Evolutionary conservation across 345 rosid genomes (phyloP), one percentile per base, ranked within the genome.

Genomic region (thale cress (Arabidopsis thaliana)): DNA sequence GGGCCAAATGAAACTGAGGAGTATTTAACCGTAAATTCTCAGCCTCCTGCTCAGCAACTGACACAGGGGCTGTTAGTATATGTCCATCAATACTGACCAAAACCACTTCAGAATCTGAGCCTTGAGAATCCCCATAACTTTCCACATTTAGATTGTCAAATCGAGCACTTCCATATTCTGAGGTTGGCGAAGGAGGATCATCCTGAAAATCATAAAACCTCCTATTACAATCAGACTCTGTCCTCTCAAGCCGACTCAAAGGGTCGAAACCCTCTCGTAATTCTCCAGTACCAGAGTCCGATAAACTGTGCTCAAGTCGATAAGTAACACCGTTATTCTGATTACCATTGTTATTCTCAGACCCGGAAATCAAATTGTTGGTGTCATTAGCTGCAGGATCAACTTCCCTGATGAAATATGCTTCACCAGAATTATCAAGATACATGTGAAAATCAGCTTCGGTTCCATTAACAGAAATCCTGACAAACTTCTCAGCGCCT

Each of bases 341-440:
- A 75, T 49, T 67, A 34, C 10, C 71, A 67, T 36, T 72, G n/a
- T 34, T 70, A 71, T 49, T 42, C 49, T 67, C 85, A 59, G 51
- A 33, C 28, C 30, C 55, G 10, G 66, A 50, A 48, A 68, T 57
- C 78, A 57, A 71, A 78, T 7, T 41, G 56, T 8, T 72, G 55
- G 62, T 59, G 22, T 68, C 83, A 0, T 77, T 69, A 48, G 74
- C 20, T 23, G 79, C 83, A 67, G 86, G 82, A 71, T 89, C 90
- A 62, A 82, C 87, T 84, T 87, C 96, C 73, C 83, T 86, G 69
- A 85, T 72, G 84, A 93, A 91, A 83, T 89, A 93, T 16, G 98
- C 97, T 81, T 91, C 93, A 5, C 98, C 98, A 5, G 98, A 91
- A 52, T 93, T 89, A 79, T 93, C 98, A 71, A 93, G 96, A 71